Evolutionary conservation across 768 basidiomycete species (phyloP), one percentile per base, ranked within the genome.

Genomic region (Tulasnella calospora): DNA sequence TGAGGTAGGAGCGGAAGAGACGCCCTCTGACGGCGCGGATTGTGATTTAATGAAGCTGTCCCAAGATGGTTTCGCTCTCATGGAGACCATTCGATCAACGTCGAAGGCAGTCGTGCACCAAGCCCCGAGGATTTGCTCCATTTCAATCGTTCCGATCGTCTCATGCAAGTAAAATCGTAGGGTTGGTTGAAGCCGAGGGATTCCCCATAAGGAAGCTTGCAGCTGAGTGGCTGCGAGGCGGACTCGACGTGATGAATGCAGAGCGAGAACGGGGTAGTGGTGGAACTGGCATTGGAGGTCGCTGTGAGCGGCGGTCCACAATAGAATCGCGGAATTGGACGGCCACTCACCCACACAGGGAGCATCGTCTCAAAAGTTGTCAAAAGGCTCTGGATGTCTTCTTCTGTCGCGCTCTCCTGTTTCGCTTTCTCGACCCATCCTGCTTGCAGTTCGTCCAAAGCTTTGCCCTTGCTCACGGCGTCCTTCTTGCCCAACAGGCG

Each of bases 401-500:
- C 87, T 21, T 86, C 86, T 19, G 85, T 85, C 51, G 87, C 87
- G 70, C 83, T 84, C 72, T 72, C 70, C 40, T 27, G 78, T 80
- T 83, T 82, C 55, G 87, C 87, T 67, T 85, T 87, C 35, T 89
- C 89, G 4, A 94, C 85, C 92, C 93, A 95, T 1, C 83, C 87
- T 10, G 85, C 82, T 81, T 89, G 88, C 38, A 99, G 84, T 79
- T 97, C 96, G 82, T 98, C 96, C 80, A 98, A 85, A 0, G 94
- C 96, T 81, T 91, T 90, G 30, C 88, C 85, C 84, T 94, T 92
- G 1, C 97, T 98, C 38, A 94, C 88, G 36, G 89, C 88, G 78
- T 96, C 95, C 86, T 97, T 97, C 89, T 99, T 99, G 36, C 89
- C 90, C 74, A 99, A 86, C 80, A 89, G 88, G 72, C 95, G 86